Evolutionary conservation across 768 basidiomycete genomes (phyloP), one percentile per base, ranked within the genome.

Genomic region (Panus rudis): DNA sequence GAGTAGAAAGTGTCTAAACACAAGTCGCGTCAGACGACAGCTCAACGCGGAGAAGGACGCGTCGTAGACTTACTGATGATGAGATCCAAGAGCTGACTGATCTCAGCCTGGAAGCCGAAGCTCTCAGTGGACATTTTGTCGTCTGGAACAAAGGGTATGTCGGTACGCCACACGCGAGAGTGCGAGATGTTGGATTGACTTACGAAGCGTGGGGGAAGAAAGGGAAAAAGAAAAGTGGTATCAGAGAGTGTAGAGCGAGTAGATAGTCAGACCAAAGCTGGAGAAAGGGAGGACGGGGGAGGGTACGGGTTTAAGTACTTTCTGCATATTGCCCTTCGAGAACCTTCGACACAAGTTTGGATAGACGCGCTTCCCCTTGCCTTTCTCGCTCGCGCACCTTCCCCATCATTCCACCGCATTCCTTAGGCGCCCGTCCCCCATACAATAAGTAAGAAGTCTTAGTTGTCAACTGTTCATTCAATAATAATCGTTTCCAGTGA

Each of bases 91-190:
- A 97, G 76, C 71, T 98, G 96, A 65, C 84, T 87, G 81, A 99
- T 98, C 79, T 98, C 94, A 64, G 94, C 94, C 67, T 97, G 92
- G 82, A 93, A 93, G 66, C 89, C 89, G 67, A 92, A 92, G 71
- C 80, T 83, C 71, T 92, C 88, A 46, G 81, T 67, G 57, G 84
- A 78, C 84, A 86, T 84, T 67, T 63, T 63, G 47, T n/a, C n/a
- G 51, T 42, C 59, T 55, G 55, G 21, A 16, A 17, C 28, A 20
- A 30, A 7, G 46, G 37, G 24, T 23, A 26, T 24, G 32, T 19
- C 30, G 52, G 52, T 50, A n/a, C n/a, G n/a, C n/a, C n/a, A n/a
- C n/a, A n/a, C n/a, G n/a, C n/a, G n/a, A 33, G 21, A 45, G 44
- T 40, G 46, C 28, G 51, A 13, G 39, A 32, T n/a, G 17, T 21